Evolutionary conservation across 2,329 filamentous ascomycete species (phyloP), one percentile per base, ranked within the genome.

Genomic region (Xylaria sp.): DNA sequence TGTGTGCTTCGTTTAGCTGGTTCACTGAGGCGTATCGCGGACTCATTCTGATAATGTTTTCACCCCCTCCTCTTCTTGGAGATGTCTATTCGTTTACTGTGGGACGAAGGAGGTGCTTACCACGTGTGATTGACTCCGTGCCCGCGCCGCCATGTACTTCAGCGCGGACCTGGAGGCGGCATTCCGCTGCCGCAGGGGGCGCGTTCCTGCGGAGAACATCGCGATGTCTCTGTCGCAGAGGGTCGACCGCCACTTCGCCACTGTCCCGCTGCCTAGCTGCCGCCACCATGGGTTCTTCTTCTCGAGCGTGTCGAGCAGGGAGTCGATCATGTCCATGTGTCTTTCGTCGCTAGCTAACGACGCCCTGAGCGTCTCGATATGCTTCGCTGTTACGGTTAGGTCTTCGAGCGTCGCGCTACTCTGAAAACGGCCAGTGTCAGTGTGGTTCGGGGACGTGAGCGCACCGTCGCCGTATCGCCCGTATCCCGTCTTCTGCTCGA

Each of bases 1-100:
- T 72, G 54, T 21, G 47, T n/a, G 17, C 11, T 41, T 54, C 19
- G 17, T 33, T 23, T 17, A 25, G 19, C n/a, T n/a, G 17, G 23
- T 25, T n/a, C 9, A 7, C 2, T 46, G 6, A 4, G 43, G 8
- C 10, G 4, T 25, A 27, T 15, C 29, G 9, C 9, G 15, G 9
- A 8, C 15, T 35, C n/a, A n/a, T 4, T 13, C 9, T 35, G 31
- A 8, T 35, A 11, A 3, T 35, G 3, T 35, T 4, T 11, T 5
- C 3, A 13, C 3, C n/a, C 15, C 5, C 31, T 17, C 17, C 9
- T 33, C 21, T 51, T 23, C 38, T 11, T 37, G 15, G n/a, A n/a
- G n/a, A n/a, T 15, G 10, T 35, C 31, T 19, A 4, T 21, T 21
- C 17, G 37, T 17, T 40, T 40, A 19, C 19, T 5, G 4, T 2